Conservation (phyloP, 345 rosid genomes). For the Raphanus raphanistrum region DNA sequence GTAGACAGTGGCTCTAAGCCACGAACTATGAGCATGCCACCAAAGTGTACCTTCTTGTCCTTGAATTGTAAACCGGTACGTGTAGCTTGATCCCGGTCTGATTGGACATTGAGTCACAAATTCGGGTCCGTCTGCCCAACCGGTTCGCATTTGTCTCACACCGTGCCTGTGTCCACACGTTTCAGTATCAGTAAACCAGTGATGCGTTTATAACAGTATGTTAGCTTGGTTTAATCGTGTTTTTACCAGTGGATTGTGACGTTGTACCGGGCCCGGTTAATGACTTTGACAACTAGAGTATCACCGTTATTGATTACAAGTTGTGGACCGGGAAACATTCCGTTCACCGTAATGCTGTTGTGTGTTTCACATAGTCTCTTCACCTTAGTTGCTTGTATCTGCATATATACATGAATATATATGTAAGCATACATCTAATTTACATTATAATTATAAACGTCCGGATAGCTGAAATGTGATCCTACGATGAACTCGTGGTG, state of each 20-base stretch:
- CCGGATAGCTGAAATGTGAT: background rate
- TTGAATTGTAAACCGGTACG: conserved; percentile 79
- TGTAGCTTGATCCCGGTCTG: conserved; percentile 82
- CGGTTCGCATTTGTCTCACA: conserved; percentile 77
- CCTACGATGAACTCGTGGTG: conserved; percentile 78
- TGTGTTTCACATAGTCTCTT: conserved; percentile 92
- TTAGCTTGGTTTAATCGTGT: background rate
- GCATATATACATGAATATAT: background rate
- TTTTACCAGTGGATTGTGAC: conserved; percentile 85
- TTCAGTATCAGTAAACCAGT: background rate
- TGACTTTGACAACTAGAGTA: conserved; percentile 64
- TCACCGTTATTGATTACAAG: conserved; percentile 80
- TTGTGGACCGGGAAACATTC: conserved; percentile 92
- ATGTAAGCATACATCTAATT: background rate
- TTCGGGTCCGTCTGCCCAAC: conserved; percentile 98
- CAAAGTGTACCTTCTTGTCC: conserved; percentile 95
- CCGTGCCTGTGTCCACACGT: conserved; percentile 67
- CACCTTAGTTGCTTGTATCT: conserved; percentile 87
- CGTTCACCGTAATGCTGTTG: conserved; percentile 77
- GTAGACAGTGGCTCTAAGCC: conserved; percentile 96
- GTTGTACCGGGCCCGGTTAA: conserved; percentile 71
- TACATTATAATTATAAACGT: background rate
- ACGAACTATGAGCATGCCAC: conserved; percentile 99
- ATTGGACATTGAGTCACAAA: conserved; percentile 94
- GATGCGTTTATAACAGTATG: background rate